phyloP scores from a whole-genome alignment of 768 basidiomycete genomes.

The Suillus subalutaceus region DNA sequence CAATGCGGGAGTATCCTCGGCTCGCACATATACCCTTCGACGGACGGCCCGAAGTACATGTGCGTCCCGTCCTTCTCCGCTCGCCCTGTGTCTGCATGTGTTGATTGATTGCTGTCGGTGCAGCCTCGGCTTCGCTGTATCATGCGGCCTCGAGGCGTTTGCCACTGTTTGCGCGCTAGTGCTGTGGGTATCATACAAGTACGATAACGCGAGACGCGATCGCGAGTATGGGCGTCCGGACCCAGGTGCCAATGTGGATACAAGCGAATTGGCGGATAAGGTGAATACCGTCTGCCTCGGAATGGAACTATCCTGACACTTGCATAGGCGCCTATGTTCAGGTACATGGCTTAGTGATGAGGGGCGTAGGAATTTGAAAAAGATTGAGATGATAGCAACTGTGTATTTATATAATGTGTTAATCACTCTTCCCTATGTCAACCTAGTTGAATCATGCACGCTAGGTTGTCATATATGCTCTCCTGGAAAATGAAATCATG shows the following conservation, averaged over 20 bases:
- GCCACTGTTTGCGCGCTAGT: constrained; percentile 55
- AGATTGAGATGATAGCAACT: neutral
- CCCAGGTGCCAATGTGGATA: constrained; percentile 55
- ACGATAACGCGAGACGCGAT: constrained; percentile 61
- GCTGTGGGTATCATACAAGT: constrained; percentile 61
- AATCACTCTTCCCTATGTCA: neutral
- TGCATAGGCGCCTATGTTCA: constrained; percentile 16
- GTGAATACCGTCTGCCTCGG: constrained; percentile 33
- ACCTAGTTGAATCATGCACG: neutral
- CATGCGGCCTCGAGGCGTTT: constrained; percentile 55
- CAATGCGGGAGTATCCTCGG: constrained; percentile 79
- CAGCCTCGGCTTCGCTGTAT: constrained; percentile 64
- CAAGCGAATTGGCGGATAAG: constrained; percentile 66
- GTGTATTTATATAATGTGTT: neutral
- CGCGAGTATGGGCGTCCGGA: constrained; percentile 51
- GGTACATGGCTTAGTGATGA: constrained; percentile 15
- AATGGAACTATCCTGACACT: neutral
- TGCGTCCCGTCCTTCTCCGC: constrained; percentile 33
- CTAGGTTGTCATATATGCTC: neutral
- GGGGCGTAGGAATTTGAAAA: neutral
- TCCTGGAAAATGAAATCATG: neutral
- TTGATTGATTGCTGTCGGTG: constrained; percentile 4
- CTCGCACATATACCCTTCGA: constrained; percentile 69
- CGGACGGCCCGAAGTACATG: constrained; percentile 68
- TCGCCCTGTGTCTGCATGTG: neutral